Evolutionary conservation across 2,329 filamentous ascomycete genomes (phyloP).

Genomic region (Pseudogymnoascus verrucosus): DNA sequence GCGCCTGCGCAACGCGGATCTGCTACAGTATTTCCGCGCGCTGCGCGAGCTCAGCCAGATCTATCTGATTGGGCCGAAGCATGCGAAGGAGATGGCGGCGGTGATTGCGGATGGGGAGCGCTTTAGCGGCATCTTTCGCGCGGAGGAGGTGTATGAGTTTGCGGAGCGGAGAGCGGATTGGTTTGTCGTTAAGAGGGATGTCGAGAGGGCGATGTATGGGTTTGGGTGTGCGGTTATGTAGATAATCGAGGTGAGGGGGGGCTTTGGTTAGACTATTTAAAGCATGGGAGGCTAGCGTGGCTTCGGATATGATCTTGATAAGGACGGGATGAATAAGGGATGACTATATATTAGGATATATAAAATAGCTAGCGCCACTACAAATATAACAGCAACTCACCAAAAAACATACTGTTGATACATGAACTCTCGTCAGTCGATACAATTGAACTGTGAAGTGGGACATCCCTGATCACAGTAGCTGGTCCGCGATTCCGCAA

Average conservation of each 20-base stretch:
- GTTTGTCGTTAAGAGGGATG: constrained; percentile 80
- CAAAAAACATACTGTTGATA: background rate
- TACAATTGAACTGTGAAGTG: background rate
- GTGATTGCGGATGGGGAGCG: constrained; percentile 88
- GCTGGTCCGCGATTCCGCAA: background rate
- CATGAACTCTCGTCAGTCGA: background rate
- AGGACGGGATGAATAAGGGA: background rate
- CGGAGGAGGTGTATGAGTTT: constrained; percentile 97
- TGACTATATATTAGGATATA: background rate
- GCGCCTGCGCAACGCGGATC: constrained; percentile 71
- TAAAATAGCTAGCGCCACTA: background rate
- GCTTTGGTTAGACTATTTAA: background rate
- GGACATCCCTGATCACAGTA: background rate
- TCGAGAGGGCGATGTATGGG: constrained; percentile 96
- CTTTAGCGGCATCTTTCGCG: constrained; percentile 85
- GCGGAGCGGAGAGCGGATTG: constrained; percentile 90
- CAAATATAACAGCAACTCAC: background rate
- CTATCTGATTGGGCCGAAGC: constrained; percentile 77
- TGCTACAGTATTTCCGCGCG: constrained; percentile 85
- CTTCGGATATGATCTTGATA: background rate
- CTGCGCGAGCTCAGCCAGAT: constrained; percentile 90
- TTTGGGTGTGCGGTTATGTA: constrained; percentile 84
- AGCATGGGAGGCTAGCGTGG: background rate
- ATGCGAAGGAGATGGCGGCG: constrained; percentile 89
- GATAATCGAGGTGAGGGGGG: constrained; percentile 16